Evolutionary conservation across 176 grass and related monocot genomes (phyloP), one percentile per base, ranked within the genome.

Genomic region (Eremochloa ophiuroides): DNA sequence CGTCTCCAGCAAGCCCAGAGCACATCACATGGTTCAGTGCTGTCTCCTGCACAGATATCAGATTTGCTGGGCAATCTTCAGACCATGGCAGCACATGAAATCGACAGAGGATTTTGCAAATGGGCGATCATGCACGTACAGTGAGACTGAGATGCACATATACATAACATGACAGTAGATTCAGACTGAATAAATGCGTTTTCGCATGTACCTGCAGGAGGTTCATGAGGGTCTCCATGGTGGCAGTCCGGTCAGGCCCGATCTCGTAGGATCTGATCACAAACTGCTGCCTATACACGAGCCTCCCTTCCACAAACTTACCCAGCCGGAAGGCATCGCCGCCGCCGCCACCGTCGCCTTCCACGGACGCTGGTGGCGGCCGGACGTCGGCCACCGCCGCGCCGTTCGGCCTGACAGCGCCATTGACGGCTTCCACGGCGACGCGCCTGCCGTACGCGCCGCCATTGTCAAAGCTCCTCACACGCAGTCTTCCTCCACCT

Each of bases 261-360:
- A 90, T 90, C 80, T 90, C 88, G 44, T 86, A 90, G 71, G 88
- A 90, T 23, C 88, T 66, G 58, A 90, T 75, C 67, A 90, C 88
- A 53, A 90, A 90, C 9, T 50, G 76, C 51, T 90, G 88, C 47
- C 83, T 83, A 68, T 90, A 90, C 61, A 90, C 88, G 7, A 79
- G 76, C 69, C 60, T 90, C 38, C 64, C 84, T 64, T 90, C 79
- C 61, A 86, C 67, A 28, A 90, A 90, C 60, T 64, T 86, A 26
- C 88, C 83, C 0, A 90, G 74, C 68, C 64, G 60, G 42, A 83
- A 90, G n/a, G 83, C 74, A 35, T 69, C 51, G 27, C 27, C 66
- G 27, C 8, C 40, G 69, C 2, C 69, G 15, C 48, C 56, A 58
- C 20, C 69, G 15, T 63, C 56, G 69, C 20, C 71, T 10, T 64